These are phyloP conservation scores for Acidomyces sp. DNA, from an alignment of 495 filamentous ascomycete species.

Conservation along the genomic window DNA sequence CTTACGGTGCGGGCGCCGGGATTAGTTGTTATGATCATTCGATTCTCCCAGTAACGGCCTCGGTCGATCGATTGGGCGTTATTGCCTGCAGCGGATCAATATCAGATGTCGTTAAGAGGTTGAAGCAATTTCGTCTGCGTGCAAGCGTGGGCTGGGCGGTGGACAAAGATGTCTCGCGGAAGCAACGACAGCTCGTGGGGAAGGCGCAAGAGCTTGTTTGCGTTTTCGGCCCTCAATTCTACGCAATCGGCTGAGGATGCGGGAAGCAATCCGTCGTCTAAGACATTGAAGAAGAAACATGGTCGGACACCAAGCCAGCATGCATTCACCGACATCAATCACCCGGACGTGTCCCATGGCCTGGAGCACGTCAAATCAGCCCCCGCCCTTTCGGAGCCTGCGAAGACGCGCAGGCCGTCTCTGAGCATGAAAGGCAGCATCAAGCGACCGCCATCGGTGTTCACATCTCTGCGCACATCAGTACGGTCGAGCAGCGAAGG, in stretches of 20 bases:
- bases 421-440: conserved; percentile 11
- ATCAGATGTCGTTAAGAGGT: conserved; percentile 7
- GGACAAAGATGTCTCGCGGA: conserved; percentile 21
- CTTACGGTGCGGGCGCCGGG: conserved; percentile 14
- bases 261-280: conserved; percentile 8
- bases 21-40: conserved; percentile 2
- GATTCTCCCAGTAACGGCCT: conserved; percentile 1
- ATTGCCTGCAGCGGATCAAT: conserved; percentile 1
- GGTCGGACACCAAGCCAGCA: conserved; percentile 17
- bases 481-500: conserved; percentile 1
- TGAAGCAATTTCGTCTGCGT: conserved; percentile 10
- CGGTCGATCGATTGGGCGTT: conserved; percentile 5
- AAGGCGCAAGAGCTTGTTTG: conserved; percentile 23
- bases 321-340: conserved; percentile 19
- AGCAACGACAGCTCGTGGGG: conserved; percentile 21
- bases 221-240: conserved; percentile 18
- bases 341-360: conserved; percentile 6
- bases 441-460: conserved; percentile 3
- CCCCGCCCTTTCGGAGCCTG: conserved; percentile 4
- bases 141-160: neutral
- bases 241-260: conserved; percentile 12
- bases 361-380: conserved; percentile 1
- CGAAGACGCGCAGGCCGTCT: conserved; percentile 3
- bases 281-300: conserved; percentile 23
- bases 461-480: conserved; percentile 1